Percentiles rank a stretch among this genome's conserved stretches.
Evolutionary conservation across 768 basidiomycete genomes (phyloP).

Genomic region (Wakefieldia striispora): DNA sequence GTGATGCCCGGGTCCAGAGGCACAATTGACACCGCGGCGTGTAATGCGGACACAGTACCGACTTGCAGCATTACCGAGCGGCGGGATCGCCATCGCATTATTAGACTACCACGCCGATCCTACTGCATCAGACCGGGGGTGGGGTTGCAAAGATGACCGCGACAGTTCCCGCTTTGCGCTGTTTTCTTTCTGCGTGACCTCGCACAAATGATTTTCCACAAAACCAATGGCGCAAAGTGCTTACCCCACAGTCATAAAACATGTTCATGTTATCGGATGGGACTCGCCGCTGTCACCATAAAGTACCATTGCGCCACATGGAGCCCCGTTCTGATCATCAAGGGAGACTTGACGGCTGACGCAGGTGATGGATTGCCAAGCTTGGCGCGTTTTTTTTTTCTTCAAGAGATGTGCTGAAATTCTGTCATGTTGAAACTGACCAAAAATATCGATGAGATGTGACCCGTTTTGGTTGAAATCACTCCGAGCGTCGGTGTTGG

Average conservation of each 20-base stretch:
- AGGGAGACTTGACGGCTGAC: not conserved
- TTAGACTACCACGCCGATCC: not conserved
- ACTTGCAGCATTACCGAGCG: not conserved
- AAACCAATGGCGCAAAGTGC: constrained; percentile 21
- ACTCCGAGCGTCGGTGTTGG: not conserved
- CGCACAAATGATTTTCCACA: not conserved
- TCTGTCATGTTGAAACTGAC: not conserved
- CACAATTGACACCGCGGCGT: not conserved
- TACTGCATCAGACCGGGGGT: no score
- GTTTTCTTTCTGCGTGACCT: not conserved
- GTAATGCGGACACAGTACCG: not conserved
- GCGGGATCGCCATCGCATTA: not conserved
- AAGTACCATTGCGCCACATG: not conserved
- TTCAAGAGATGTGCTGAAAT: not conserved
- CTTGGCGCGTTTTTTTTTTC: constrained; percentile 1
- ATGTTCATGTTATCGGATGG: constrained; percentile 1
- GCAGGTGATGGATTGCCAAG: not conserved
- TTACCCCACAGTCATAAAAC: constrained; percentile 23
- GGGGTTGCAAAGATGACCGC: not conserved
- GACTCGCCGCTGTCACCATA: not conserved
- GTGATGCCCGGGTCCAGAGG: not conserved
- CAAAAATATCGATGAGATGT: not conserved
- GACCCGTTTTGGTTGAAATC: not conserved
- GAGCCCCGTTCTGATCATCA: constrained; percentile 3
- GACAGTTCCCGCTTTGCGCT: not conserved